Conservation (phyloP, 2,329 filamentous ascomycete species). For the Colletotrichum sp. region DNA sequence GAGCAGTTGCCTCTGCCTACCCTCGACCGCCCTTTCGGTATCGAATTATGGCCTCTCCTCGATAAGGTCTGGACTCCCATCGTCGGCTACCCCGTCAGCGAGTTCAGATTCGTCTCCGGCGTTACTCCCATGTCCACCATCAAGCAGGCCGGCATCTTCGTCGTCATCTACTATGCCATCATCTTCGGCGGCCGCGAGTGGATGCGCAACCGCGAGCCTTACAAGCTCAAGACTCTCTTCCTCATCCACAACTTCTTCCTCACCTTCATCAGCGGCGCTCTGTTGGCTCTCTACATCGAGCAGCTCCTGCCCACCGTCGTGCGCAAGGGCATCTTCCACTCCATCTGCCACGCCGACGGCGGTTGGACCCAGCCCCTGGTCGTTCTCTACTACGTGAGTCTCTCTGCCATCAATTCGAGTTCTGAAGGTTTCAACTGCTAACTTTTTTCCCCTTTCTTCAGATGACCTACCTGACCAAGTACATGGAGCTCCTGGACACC, state of each 20-base stretch:
- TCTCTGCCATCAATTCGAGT: neutral
- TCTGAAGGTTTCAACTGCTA: neutral
- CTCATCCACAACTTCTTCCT: constrained; percentile 97
- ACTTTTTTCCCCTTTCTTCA: constrained; percentile 38
- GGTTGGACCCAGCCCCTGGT: constrained; percentile 95
- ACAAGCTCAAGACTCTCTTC: constrained; percentile 89
- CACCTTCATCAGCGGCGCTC: constrained; percentile 79
- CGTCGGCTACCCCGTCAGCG: constrained; percentile 80
- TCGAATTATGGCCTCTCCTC: constrained; percentile 94
- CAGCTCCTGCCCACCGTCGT: constrained; percentile 85
- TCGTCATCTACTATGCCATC: constrained; percentile 88
- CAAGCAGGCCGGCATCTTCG: constrained; percentile 78
- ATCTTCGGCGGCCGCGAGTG: constrained; percentile 92
- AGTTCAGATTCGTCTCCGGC: constrained; percentile 84
- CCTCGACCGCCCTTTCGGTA: constrained; percentile 89
- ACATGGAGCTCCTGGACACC: constrained; percentile 93
- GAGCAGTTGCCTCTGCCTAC: constrained; percentile 72
- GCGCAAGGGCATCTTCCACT: constrained; percentile 82
- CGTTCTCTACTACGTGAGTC: constrained; percentile 92
- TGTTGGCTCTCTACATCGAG: constrained; percentile 87
- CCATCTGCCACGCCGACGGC: constrained; percentile 81
- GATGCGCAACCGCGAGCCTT: constrained; percentile 85
- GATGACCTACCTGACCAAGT: constrained; percentile 99
- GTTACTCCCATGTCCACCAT: constrained; percentile 90
- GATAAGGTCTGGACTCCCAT: constrained; percentile 80